Evolutionary conservation across 108 stramenopile species (phyloP).

Genomic region (Skeletonema menzelii): DNA sequence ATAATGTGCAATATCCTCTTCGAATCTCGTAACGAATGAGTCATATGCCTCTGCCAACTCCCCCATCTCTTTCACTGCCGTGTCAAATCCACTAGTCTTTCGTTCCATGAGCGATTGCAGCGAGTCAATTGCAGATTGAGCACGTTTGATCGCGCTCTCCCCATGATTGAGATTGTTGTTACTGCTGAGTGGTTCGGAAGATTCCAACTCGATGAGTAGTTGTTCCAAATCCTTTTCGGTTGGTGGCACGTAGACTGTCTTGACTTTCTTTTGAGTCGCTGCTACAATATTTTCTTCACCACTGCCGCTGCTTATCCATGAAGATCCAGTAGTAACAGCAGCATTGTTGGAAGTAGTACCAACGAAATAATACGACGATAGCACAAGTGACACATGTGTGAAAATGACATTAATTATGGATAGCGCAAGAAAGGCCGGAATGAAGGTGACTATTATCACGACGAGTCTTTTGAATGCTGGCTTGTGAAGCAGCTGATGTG

Average conservation of each 20-base stretch:
- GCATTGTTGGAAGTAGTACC: no score
- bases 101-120: slow-evolving; percentile 3
- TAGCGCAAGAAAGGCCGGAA: slow-evolving; percentile 3
- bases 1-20: slow-evolving; percentile 9
- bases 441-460: slow-evolving; percentile 1
- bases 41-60: slow-evolving; percentile 5
- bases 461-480: neutral
- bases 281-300: neutral
- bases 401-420: slow-evolving; percentile 17
- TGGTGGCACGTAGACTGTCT: slow-evolving; percentile 28
- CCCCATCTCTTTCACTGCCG: neutral
- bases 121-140: slow-evolving; percentile 7
- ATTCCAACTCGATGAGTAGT: slow-evolving; percentile 21
- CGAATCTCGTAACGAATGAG: slow-evolving; percentile 15
- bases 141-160: neutral
- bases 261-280: neutral
- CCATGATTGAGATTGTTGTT: neutral
- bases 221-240: slow-evolving; percentile 25
- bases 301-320: neutral
- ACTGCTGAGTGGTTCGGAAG: slow-evolving; percentile 1
- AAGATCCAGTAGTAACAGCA: neutral
- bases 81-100: neutral
- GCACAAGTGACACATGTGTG: slow-evolving; percentile 6
- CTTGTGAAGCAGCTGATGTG: neutral
- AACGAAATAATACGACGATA: neutral